Conservation (phyloP, 441 rosid genomes). For the Isatis lusitanica region DNA sequence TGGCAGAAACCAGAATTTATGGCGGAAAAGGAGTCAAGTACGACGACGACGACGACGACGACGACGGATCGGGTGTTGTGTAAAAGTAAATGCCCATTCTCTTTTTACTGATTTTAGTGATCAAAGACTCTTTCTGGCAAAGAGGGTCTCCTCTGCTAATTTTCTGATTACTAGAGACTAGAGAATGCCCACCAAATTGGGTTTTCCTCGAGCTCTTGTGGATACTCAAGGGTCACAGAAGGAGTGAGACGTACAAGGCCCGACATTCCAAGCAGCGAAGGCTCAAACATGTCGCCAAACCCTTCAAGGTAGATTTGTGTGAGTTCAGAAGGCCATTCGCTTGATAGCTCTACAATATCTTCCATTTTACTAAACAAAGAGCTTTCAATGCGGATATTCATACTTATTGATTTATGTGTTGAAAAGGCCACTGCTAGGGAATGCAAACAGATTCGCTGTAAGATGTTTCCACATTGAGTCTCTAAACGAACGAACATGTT, state of each 20-base stretch:
- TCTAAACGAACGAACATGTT: neutral
- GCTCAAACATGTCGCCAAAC: neutral
- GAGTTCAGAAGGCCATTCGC: too few species aligned
- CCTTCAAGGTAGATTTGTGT: neutral
- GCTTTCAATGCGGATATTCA: neutral
- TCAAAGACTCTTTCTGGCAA: too few species aligned
- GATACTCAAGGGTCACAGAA: too few species aligned
- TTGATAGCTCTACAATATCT: too few species aligned
- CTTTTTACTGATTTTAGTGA: too few species aligned
- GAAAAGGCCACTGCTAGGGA: neutral
- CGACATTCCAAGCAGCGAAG: neutral
- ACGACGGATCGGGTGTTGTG: neutral
- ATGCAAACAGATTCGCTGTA: neutral
- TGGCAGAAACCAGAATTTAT: neutral
- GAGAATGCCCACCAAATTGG: too few species aligned
- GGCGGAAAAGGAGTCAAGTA: constrained; percentile 14
- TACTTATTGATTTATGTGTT: neutral
- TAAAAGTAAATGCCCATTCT: too few species aligned
- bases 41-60: constrained; percentile 20
- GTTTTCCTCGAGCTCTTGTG: too few species aligned
- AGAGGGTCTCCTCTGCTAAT: too few species aligned
- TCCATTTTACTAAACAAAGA: neutral
- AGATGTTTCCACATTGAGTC: neutral
- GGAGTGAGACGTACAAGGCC: neutral
- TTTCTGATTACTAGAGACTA: too few species aligned